These are phyloP conservation scores for Stygiomarasmius scandens DNA, from an alignment of 1,284 basidiomycete genomes.

Conservation along the genomic window DNA sequence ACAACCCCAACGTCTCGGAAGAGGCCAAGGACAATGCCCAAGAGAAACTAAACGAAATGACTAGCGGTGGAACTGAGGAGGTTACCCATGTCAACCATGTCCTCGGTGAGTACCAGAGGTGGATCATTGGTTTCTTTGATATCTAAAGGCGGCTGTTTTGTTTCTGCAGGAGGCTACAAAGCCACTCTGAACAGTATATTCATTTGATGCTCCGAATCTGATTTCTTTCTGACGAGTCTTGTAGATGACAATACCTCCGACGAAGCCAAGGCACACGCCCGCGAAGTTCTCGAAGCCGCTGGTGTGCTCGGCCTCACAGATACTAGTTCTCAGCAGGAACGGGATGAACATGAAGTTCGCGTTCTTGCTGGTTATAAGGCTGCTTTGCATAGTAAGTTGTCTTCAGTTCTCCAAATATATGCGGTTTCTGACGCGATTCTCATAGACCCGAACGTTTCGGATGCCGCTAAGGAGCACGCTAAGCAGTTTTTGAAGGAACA, in stretches of 20 bases:
- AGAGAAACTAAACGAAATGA: constrained; percentile 45
- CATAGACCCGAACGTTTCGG: constrained; percentile 16
- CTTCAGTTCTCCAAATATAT: not conserved
- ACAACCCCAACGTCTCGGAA: constrained; percentile 55
- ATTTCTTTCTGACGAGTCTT: too few relatives aligned
- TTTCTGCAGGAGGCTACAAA: constrained; percentile 48
- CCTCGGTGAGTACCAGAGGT: constrained; percentile 21
- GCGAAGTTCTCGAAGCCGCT: constrained; percentile 36
- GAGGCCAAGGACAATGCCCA: constrained; percentile 52
- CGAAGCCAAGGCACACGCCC: constrained; percentile 54
- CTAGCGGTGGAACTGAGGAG: constrained; percentile 26
- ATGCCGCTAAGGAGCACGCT: constrained; percentile 17
- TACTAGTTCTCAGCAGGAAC: not conserved
- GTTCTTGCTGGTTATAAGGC: constrained; percentile 20
- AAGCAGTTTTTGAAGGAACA: constrained; percentile 13
- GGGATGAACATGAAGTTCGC: constrained; percentile 14
- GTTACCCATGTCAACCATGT: constrained; percentile 21
- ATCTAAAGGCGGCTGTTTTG: not conserved
- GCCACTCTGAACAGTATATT: constrained; percentile 50
- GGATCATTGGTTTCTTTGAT: constrained; percentile 2
- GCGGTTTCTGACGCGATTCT: not conserved
- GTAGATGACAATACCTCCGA: constrained; percentile 43
- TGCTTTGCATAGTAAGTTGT: constrained; percentile 18
- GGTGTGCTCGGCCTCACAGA: constrained; percentile 3
- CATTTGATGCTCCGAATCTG: too few relatives aligned